Base-by-base conservation (phyloP, 257 asterid species). In the Nyctanthes arbortristis region DNA sequence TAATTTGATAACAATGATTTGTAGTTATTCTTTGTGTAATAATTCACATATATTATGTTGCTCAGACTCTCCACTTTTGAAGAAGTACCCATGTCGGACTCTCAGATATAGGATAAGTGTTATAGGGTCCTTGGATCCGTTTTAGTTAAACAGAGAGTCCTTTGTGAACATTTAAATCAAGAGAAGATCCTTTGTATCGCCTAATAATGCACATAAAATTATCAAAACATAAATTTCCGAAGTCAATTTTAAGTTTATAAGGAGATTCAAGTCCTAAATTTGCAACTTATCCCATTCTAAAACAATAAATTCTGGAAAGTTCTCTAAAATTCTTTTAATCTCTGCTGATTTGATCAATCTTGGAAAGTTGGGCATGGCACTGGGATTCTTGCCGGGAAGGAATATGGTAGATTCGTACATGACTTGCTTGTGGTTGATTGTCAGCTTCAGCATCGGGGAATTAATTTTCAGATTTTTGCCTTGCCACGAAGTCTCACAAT, bases 301-400 rank as follows among this genome's bases (percentile, higher is more conserved):
- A 31, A 47, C 11, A 47, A 54, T 29, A 59, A 31, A 43, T 45
- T 39, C 30, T 43, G 34, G 67, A 33, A 40, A 28, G 28, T 16
- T 58, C 16, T 73, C 71, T 28, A 20, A 28, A 25, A 31, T 65
- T 43, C 61, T 58, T 31, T 13, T 33, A 25, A 52, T 32, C 34
- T 56, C 2, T 54, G 36, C 43, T 66, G 39, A 10, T 66, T 27
- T 40, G 55, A 22, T 45, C 24, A 32, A 45, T 31, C n/a, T n/a
- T n/a, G n/a, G n/a, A n/a, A n/a, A n/a, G n/a, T n/a, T n/a, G n/a
- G n/a, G n/a, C n/a, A n/a, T n/a, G n/a, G n/a, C n/a, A n/a, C n/a
- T n/a, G n/a, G n/a, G n/a, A n/a, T n/a, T n/a, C n/a, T n/a, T n/a
- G n/a, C 32, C 57, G 43, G 56, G 31, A 52, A 22, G 31, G 59